Evolutionary conservation across 768 basidiomycete species (phyloP).

Genomic region (Pisolithus orientalis): DNA sequence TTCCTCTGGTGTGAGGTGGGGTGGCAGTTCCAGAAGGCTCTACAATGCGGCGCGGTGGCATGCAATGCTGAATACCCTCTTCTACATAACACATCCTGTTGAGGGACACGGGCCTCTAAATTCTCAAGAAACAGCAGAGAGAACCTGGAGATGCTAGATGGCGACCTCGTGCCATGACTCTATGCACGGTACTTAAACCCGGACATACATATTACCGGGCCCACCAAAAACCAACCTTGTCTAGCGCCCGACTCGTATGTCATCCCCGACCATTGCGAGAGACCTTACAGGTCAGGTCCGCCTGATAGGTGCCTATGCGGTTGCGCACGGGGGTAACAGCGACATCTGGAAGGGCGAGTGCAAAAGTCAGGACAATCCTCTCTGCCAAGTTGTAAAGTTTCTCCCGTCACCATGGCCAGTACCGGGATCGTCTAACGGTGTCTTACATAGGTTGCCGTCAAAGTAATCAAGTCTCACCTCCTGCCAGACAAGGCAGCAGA

Average conservation of each 20-base stretch:
- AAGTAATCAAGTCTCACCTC: constrained; percentile 19
- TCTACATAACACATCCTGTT: too few species aligned
- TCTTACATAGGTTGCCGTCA: constrained; percentile 18
- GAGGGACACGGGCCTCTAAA: too few species aligned
- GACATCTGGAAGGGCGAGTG: constrained; percentile 2
- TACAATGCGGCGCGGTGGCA: too few species aligned
- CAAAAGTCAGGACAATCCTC: neutral
- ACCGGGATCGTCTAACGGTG: neutral
- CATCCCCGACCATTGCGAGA: neutral
- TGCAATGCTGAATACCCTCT: too few species aligned
- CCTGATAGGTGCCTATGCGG: neutral
- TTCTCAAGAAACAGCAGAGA: too few species aligned
- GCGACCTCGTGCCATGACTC: too few species aligned
- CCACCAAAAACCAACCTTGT: neutral
- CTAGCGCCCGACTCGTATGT: neutral
- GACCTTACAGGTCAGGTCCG: constrained; percentile 2
- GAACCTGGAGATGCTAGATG: too few species aligned
- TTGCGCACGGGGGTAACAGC: neutral
- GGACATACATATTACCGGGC: neutral
- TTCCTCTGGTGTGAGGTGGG: too few species aligned
- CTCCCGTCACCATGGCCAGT: too few species aligned
- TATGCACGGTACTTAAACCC: too few species aligned
- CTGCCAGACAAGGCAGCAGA: constrained; percentile 9
- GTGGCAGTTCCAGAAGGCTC: too few species aligned
- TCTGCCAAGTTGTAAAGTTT: neutral